phyloP scores from a whole-genome alignment of 1,284 basidiomycete species.

The Apiotrichum brassicae region DNA sequence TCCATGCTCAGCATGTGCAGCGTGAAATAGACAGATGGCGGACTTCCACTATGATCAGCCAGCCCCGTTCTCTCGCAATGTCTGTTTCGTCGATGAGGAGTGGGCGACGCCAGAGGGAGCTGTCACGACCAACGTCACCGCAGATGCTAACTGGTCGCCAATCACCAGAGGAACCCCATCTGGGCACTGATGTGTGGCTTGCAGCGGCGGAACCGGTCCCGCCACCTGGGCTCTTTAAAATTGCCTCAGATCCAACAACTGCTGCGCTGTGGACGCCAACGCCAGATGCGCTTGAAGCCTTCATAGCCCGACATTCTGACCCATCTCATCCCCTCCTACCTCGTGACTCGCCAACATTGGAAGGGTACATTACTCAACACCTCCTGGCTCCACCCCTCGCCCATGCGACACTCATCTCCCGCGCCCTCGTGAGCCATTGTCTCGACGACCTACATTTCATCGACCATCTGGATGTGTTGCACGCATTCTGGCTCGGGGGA shows the following conservation, averaged over 20 bases:
- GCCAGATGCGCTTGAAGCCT: slow-evolving; percentile 25
- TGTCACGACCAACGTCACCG: background rate
- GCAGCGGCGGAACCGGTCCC: background rate
- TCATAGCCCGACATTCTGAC: slow-evolving; percentile 25
- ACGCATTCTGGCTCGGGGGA: slow-evolving; percentile 37
- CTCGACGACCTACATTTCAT: slow-evolving; percentile 38
- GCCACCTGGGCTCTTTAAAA: background rate
- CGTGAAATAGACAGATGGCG: slow-evolving; percentile 34
- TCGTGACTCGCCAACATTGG: slow-evolving; percentile 25
- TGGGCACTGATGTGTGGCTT: background rate
- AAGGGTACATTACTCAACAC: slow-evolving; percentile 29
- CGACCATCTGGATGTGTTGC: slow-evolving; percentile 40
- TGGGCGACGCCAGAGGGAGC: background rate
- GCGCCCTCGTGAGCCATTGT: slow-evolving; percentile 37
- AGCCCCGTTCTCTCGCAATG: slow-evolving; percentile 11
- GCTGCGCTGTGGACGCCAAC: slow-evolving; percentile 25
- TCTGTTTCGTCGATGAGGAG: slow-evolving; percentile 16
- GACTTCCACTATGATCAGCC: background rate
- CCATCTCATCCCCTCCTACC: slow-evolving; percentile 26
- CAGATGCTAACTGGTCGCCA: background rate
- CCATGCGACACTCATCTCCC: slow-evolving; percentile 33
- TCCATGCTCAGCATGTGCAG: slow-evolving; percentile 23
- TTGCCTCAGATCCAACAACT: background rate
- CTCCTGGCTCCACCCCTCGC: slow-evolving; percentile 35
- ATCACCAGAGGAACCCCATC: background rate